Conservation (phyloP, 2,329 filamentous ascomycete species). For the Fusarium virguliforme region DNA sequence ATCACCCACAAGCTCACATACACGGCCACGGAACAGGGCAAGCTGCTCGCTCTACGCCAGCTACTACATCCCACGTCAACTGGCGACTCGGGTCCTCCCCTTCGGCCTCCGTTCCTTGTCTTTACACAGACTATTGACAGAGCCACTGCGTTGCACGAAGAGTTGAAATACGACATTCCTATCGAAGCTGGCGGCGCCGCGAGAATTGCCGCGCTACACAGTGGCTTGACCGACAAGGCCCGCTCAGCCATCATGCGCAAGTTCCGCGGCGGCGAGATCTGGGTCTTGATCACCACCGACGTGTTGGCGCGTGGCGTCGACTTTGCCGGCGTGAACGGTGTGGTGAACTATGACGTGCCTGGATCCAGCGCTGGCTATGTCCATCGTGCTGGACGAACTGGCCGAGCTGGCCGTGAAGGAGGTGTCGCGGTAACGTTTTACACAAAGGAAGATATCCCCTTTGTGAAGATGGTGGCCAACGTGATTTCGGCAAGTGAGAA, state of each 20-base stretch:
- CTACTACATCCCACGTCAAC: conserved; percentile 82
- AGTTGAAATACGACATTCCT: conserved; percentile 95
- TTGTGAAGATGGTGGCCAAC: conserved; percentile 91
- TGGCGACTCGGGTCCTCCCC: conserved; percentile 68
- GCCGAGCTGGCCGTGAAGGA: conserved; percentile 87
- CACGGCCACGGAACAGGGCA: conserved; percentile 92
- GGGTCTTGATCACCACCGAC: conserved; percentile 97
- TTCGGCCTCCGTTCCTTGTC: conserved; percentile 92
- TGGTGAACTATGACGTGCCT: conserved; percentile 98
- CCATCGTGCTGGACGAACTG: conserved; percentile 92
- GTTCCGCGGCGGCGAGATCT: conserved; percentile 93
- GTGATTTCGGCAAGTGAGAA: conserved; percentile 89
- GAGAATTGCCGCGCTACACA: conserved; percentile 91
- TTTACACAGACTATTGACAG: conserved; percentile 97
- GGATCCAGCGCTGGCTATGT: conserved; percentile 92
- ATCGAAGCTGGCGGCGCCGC: conserved; percentile 86
- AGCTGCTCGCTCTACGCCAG: conserved; percentile 91
- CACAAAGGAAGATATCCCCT: conserved; percentile 93
- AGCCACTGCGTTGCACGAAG: conserved; percentile 87
- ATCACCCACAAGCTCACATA: conserved; percentile 92
- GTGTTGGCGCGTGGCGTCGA: conserved; percentile 93
- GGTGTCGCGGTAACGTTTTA: conserved; percentile 95
- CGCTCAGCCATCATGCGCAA: conserved; percentile 88
- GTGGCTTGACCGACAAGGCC: conserved; percentile 82
- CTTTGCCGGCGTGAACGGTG: conserved; percentile 94